Base-by-base conservation (phyloP, 2,329 filamentous ascomycete genomes). In the Fusarium drepaniforme region DNA sequence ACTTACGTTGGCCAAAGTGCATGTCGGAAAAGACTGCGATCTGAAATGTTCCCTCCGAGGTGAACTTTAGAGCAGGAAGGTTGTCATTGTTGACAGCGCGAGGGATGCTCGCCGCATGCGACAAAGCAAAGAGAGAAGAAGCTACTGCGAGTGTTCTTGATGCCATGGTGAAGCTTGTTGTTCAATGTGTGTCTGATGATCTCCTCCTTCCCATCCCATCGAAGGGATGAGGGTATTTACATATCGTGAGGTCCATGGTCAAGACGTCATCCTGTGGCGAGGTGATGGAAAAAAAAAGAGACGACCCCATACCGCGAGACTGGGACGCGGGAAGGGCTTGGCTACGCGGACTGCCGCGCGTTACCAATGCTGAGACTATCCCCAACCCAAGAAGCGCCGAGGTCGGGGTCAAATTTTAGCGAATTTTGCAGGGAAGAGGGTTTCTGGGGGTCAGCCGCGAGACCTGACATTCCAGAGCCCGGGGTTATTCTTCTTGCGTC, bases 21-120 rank as follows among this genome's bases (percentile, higher is more conserved):
- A 78, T 68, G 28, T 78, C 76, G 3, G 75, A 78, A 35, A 78
- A 78, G 30, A 78, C 53, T 25, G 76, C 67, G 21, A 78, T 78
- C 61, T 78, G 76, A 35, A 78, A 78, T 15, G 65, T 75, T 5
- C 75, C 75, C 49, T 77, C 67, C 8, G 58, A 67, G n/a, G 62
- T 70, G 40, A 77, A 77, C 4, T 67, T 66, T 9, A 77, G 38
- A 2, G 75, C 71, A 21, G 75, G 42, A 21, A 77, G 73, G 15
- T 71, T 40, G 5, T 67, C 46, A 23, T 75, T 75, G 44, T 74
- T 53, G 21, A 68, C 69, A 8, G 65, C 12, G 30, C 65, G 65
- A 58, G 65, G 61, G 49, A 42, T 44, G 42, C 12, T 49, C 1
- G 68, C 57, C 35, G 61, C 71, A 28, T 30, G 23, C 21, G 60